These are phyloP conservation scores for Ustilago loliicola DNA, from an alignment of 1,284 basidiomycete species.

Conservation along the genomic window DNA sequence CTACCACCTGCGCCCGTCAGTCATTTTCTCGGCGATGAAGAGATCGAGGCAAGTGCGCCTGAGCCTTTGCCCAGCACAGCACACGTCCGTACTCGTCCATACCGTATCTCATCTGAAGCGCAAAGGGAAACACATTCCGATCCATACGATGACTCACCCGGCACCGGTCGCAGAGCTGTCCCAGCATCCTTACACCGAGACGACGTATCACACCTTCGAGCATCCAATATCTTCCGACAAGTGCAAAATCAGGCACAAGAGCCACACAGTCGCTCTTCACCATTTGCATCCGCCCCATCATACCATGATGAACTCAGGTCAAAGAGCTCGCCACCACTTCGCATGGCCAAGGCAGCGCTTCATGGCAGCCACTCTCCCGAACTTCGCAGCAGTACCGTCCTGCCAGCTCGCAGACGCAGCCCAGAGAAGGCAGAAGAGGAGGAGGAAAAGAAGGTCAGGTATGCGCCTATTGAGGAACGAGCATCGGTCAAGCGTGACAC, in stretches of 20 bases:
- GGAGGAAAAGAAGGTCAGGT: conserved; percentile 44
- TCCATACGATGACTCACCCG: conserved; percentile 52
- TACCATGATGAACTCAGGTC: conserved; percentile 37
- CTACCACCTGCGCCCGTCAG: conserved; percentile 53
- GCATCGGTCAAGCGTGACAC: conserved; percentile 38
- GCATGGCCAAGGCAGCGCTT: conserved; percentile 13
- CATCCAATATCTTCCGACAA: conserved; percentile 37
- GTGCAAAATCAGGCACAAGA: conserved; percentile 20
- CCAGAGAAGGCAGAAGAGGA: conserved; percentile 35
- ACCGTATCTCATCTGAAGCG: conserved; percentile 31
- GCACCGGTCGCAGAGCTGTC: conserved; percentile 39
- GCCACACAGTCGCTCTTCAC: conserved; percentile 33
- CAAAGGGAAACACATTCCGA: conserved; percentile 31
- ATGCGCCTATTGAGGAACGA: conserved; percentile 37
- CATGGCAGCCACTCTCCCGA: conserved; percentile 25
- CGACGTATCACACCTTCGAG: conserved; percentile 35
- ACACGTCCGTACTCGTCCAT: conserved; percentile 17
- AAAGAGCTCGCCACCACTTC: conserved; percentile 42
- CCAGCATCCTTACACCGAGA: conserved; percentile 35
- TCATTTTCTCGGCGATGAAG: conserved; percentile 49
- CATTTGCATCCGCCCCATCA: conserved; percentile 23
- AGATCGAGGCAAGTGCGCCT: conserved; percentile 25
- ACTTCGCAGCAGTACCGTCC: conserved; percentile 10
- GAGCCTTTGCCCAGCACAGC: conserved; percentile 2
- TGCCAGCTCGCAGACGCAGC: conserved; percentile 33